Evolutionary conservation across 306 rosid species (phyloP).

Genomic region (Lotus japonicus): DNA sequence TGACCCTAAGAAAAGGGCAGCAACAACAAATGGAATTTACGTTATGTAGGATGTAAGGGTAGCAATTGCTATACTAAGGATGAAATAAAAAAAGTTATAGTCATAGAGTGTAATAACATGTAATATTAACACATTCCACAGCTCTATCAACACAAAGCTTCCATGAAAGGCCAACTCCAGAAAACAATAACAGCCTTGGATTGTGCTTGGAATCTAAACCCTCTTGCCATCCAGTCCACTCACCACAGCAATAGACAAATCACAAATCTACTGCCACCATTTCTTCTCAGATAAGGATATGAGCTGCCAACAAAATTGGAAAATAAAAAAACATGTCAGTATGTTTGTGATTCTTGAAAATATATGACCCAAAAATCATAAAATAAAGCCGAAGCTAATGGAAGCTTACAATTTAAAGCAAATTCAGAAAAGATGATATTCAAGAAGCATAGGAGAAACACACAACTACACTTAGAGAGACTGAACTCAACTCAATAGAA

Average conservation of each 20-base stretch:
- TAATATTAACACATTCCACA: conserved; percentile 31
- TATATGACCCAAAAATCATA: background rate
- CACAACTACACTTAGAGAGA: background rate
- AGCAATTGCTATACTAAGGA: conserved; percentile 19
- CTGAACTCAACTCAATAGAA: background rate
- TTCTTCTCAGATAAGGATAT: conserved; percentile 75
- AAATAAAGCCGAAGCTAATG: background rate
- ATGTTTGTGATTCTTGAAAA: background rate
- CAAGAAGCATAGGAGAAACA: background rate
- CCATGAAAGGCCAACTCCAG: conserved; percentile 7
- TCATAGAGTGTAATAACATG: background rate
- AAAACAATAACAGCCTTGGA: background rate
- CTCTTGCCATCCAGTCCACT: conserved; percentile 5
- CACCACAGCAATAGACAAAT: background rate
- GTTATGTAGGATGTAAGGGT: conserved; percentile 18
- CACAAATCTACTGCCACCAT: conserved; percentile 41
- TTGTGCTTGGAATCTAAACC: conserved; percentile 14
- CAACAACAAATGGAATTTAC: conserved; percentile 20
- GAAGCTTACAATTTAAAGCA: background rate
- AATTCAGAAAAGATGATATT: background rate
- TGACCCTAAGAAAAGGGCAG: conserved; percentile 21
- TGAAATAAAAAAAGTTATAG: conserved; percentile 1
- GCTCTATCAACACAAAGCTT: conserved; percentile 20
- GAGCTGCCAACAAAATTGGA: conserved; percentile 54
- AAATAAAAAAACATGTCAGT: conserved; percentile 24